Percentiles rank a stretch among this genome's conserved stretches.
Conservation (phyloP, 495 filamentous ascomycete species). For the Amniculicola lignicola region DNA sequence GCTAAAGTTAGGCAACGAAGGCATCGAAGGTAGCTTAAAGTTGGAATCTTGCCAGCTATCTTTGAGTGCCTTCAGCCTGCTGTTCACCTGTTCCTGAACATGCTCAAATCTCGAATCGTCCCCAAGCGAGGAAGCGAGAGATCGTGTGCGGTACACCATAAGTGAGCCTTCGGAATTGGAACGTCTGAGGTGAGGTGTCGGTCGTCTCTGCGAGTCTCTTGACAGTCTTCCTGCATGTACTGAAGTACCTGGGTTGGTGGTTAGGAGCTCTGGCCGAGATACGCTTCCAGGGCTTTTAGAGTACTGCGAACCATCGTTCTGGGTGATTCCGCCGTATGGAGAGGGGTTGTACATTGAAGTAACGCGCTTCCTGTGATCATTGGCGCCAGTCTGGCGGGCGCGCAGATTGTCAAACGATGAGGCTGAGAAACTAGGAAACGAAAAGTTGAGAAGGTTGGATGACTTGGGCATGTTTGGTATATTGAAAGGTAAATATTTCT, state of each 20-base stretch:
- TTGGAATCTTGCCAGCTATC: constrained; percentile 80
- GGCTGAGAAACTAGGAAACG: constrained; percentile 26
- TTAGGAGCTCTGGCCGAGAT: constrained; percentile 2
- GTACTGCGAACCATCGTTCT: constrained; percentile 9
- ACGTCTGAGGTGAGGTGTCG: constrained; percentile 47
- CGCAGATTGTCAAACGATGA: constrained; percentile 21
- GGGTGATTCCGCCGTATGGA: constrained; percentile 4
- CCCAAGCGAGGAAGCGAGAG: constrained; percentile 75
- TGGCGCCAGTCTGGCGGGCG: not conserved
- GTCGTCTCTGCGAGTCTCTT: not conserved
- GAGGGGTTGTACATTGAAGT: not conserved
- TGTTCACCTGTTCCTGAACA: constrained; percentile 76
- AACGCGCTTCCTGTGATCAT: not conserved
- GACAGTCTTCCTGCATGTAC: not conserved
- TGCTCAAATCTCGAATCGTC: constrained; percentile 82
- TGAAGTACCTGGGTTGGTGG: not conserved
- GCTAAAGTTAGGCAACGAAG: constrained; percentile 36
- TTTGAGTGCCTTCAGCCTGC: constrained; percentile 83
- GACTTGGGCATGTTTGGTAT: constrained; percentile 30
- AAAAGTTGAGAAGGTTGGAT: constrained; percentile 24
- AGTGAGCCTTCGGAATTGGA: constrained; percentile 75
- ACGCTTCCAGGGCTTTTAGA: constrained; percentile 1
- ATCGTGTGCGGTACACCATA: constrained; percentile 55
- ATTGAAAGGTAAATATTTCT: constrained; percentile 32
- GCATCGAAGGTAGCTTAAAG: constrained; percentile 65